Conservation (phyloP, 176 grass and related monocot genomes). For the Paspalum notatum region DNA sequence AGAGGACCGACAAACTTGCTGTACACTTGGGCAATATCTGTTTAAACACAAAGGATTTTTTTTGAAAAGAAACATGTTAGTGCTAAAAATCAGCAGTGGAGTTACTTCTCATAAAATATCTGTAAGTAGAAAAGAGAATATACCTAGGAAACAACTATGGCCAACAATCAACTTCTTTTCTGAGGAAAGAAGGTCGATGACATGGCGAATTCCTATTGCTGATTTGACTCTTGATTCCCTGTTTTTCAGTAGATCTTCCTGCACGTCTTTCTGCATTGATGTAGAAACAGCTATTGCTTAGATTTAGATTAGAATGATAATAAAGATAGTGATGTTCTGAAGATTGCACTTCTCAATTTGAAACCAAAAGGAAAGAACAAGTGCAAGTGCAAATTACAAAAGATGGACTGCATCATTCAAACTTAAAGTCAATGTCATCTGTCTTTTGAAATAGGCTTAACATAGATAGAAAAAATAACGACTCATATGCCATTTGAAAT, state of each 20-base stretch:
- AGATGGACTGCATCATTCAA: not conserved
- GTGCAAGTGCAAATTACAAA: not conserved
- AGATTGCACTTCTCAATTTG: constrained; percentile 9
- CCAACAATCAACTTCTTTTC: constrained; percentile 87
- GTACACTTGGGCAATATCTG: constrained; percentile 87
- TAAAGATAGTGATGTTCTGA: constrained; percentile 6
- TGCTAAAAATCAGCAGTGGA: constrained; percentile 19
- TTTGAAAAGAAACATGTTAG: constrained; percentile 29
- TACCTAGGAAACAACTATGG: constrained; percentile 95
- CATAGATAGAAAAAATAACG: not conserved
- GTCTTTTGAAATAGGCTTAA: constrained; percentile 1
- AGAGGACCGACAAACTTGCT: constrained; percentile 88
- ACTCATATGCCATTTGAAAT: constrained; percentile 3
- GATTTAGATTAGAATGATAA: constrained; percentile 20
- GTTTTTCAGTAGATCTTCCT: constrained; percentile 65
- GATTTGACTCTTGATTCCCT: constrained; percentile 61
- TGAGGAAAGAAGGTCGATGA: constrained; percentile 93
- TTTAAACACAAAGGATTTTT: constrained; percentile 47
- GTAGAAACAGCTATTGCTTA: constrained; percentile 27
- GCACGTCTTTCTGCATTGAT: constrained; percentile 69
- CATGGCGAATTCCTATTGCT: constrained; percentile 85
- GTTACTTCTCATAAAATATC: not conserved
- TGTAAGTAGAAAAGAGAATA: constrained; percentile 11
- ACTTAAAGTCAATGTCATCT: not conserved
- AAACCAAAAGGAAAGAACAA: constrained; percentile 8